Base-by-base conservation (phyloP, 129 eudicot genomes). In the Tagetes erecta region DNA sequence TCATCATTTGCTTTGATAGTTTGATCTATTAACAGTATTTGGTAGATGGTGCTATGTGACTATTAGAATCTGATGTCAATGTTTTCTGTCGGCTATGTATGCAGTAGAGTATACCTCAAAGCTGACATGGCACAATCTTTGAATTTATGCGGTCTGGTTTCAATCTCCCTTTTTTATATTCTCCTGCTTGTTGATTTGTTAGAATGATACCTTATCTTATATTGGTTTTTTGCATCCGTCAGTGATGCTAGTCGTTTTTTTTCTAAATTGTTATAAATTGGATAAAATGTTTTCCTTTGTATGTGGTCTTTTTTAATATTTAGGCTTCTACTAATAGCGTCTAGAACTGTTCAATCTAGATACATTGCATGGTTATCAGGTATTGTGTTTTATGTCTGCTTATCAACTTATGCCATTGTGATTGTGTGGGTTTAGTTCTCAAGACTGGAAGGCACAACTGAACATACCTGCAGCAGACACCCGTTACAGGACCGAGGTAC, bases 401-500 rank as follows among this genome's bases (percentile, higher is more conserved):
- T 50, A 7, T 64, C 55, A 74, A 74, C 78, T 74, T 64, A 50
- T 39, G n/a, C 63, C 10, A 47, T 38, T 38, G 6, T 27, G 13
- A 12, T 64, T 75, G 20, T 75, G 72, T 39, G 35, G 65, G 58
- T 57, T 77, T 51, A 88, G 95, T 67, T 83, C 95, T 52, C 85
- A 88, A 76, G 88, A 86, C 44, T 86, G 95, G 88, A 88, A 88
- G 81, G 88, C 78, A 3, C 79, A 75, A 8, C 64, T 86, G 60
- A 80, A 69, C 80, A 72, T 83, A 36, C 95, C 91, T 70, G 81
- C 82, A 36, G 59, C 83, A 12, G 91, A 88, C 63, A 76, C 80
- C 27, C 95, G 87, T 44, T 88, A 78, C 78, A 81, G 49, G 81
- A 86, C 87, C 5, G 91, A 88, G 95, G 95, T 88, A 86, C 59